Conservation (phyloP, 2,329 filamentous ascomycete species). For the Epichloe sylvatica region DNA sequence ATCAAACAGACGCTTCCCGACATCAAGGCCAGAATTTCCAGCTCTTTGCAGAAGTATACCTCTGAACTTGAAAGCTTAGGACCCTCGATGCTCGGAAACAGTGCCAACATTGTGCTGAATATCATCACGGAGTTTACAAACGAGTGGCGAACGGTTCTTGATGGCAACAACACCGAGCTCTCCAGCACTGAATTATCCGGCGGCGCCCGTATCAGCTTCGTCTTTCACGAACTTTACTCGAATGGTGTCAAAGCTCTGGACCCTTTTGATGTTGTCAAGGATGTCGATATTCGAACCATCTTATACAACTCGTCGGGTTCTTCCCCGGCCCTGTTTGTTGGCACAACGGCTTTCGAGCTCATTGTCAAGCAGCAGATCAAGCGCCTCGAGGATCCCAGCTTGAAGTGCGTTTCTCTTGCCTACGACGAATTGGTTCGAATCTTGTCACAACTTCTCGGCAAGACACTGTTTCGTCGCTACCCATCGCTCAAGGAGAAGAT, state of each 20-base stretch:
- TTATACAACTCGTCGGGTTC: conserved; percentile 99
- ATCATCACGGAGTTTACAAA: conserved; percentile 99
- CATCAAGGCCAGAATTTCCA: conserved; percentile 93
- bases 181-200: conserved; percentile 90
- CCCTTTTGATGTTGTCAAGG: conserved; percentile 94
- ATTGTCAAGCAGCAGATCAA: conserved; percentile 99
- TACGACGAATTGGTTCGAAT: conserved; percentile 97
- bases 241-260: conserved; percentile 97
- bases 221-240: conserved; percentile 96
- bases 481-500: conserved; percentile 95
- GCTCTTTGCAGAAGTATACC: conserved; percentile 83
- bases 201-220: conserved; percentile 95
- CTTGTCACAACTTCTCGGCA: conserved; percentile 74
- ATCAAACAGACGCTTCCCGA: conserved; percentile 98
- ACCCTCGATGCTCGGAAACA: conserved; percentile 91
- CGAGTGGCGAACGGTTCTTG: conserved; percentile 89
- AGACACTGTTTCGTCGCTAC: conserved; percentile 83
- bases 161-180: conserved; percentile 92
- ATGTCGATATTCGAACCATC: conserved; percentile 91
- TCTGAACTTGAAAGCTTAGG: conserved; percentile 71
- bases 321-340: conserved; percentile 90
- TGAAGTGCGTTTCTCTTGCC: conserved; percentile 94
- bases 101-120: conserved; percentile 89
- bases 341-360: conserved; percentile 93
- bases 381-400: conserved; percentile 83